Conservation (phyloP, 306 rosid genomes). For the Nissolia schottii region DNA sequence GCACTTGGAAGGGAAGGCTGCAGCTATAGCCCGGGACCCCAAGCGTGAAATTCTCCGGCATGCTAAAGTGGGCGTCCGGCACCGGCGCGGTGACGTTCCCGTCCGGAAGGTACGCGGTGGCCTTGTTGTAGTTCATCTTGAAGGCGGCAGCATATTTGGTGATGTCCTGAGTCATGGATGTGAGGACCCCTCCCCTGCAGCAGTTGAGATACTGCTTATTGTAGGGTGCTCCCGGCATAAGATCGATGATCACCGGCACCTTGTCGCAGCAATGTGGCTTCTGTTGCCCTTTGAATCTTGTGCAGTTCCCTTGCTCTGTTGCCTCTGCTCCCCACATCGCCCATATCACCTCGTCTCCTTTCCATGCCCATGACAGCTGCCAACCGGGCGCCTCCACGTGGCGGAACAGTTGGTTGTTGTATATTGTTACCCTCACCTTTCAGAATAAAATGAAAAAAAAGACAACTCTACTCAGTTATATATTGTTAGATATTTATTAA, state of each 20-base stretch:
- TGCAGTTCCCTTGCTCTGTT: slow-evolving; percentile 61
- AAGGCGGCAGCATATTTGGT: slow-evolving; percentile 39
- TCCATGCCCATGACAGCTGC: slow-evolving; percentile 70
- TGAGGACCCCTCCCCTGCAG: slow-evolving; percentile 60
- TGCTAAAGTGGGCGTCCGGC: neutral
- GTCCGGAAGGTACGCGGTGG: neutral
- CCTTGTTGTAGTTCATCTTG: slow-evolving; percentile 42
- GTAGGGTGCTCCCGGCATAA: slow-evolving; percentile 57
- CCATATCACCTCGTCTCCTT: slow-evolving; percentile 65
- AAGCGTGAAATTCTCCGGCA: slow-evolving; percentile 54
- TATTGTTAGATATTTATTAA: too few species aligned
- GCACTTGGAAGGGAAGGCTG: slow-evolving; percentile 42
- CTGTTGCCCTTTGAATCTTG: slow-evolving; percentile 37
- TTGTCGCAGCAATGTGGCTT: slow-evolving; percentile 70
- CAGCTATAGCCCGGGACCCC: slow-evolving; percentile 71
- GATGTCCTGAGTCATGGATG: slow-evolving; percentile 58
- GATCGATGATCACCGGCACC: slow-evolving; percentile 54
- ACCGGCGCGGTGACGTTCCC: neutral
- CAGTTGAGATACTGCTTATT: slow-evolving; percentile 53
- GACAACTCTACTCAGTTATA: too few species aligned
- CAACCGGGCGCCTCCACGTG: slow-evolving; percentile 76
- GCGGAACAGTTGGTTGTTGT: slow-evolving; percentile 59
- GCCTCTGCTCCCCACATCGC: slow-evolving; percentile 79
- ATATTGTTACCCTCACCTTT: slow-evolving; percentile 59
- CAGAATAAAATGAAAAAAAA: too few species aligned